Evolutionary conservation across 75 land plant species (phyloP).

Genomic region (Sequoiadendron giganteum): DNA sequence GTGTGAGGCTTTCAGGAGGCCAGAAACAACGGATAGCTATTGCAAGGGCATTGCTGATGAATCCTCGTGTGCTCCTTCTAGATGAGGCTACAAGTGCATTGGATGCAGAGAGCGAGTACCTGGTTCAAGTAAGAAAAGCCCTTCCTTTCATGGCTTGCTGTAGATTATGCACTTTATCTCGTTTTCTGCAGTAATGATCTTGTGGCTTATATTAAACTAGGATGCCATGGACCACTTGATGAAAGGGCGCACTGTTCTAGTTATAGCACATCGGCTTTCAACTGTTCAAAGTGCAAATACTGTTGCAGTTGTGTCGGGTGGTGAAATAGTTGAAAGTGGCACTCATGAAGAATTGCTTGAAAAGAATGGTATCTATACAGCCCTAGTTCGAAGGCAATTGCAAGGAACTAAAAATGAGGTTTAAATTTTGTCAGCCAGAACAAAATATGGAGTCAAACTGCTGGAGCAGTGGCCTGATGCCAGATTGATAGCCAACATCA

Average conservation of each 20-base stretch:
- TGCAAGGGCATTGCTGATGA: constrained; percentile 95
- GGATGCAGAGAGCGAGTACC: constrained; percentile 97
- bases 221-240: constrained; percentile 99
- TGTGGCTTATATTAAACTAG: constrained; percentile 26
- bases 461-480: background rate
- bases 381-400: constrained; percentile 85
- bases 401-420: constrained; percentile 44
- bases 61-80: constrained; percentile 80
- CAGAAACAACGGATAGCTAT: constrained; percentile 98
- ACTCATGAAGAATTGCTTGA: constrained; percentile 76
- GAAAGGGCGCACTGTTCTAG: constrained; percentile 97
- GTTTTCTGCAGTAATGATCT: background rate
- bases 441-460: background rate
- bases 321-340: constrained; percentile 84
- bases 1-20: constrained; percentile 95
- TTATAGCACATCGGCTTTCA: constrained; percentile 96
- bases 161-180: background rate
- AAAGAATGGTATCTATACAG: constrained; percentile 89
- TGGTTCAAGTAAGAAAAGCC: constrained; percentile 76
- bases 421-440: background rate
- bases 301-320: constrained; percentile 96
- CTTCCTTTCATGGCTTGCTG: background rate
- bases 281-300: constrained; percentile 92
- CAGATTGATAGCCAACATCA: background rate
- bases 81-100: constrained; percentile 99